These are phyloP conservation scores for Aspergillus ostianus DNA, from an alignment of 495 filamentous ascomycete genomes.

Conservation along the genomic window DNA sequence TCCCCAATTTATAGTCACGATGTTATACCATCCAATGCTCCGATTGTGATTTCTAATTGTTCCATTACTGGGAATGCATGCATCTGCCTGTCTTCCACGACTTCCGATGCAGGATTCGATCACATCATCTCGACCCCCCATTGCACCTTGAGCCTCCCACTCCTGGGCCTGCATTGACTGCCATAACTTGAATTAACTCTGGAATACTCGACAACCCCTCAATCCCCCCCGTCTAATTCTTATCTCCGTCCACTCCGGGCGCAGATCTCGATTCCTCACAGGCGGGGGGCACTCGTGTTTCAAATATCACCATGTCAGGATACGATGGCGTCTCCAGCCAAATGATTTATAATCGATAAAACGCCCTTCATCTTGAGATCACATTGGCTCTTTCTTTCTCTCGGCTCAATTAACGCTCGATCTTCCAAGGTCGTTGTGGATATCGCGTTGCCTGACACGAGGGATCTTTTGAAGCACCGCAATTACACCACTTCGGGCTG, in stretches of 20 bases:
- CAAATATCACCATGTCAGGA: slow-evolving; percentile 23
- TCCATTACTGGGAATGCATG: background rate
- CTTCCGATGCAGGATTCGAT: slow-evolving; percentile 23
- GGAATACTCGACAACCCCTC: slow-evolving; percentile 1
- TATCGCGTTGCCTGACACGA: background rate
- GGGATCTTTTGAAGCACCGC: background rate
- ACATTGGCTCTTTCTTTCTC: background rate
- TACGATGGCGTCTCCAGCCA: slow-evolving; percentile 13
- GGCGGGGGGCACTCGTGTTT: slow-evolving; percentile 2
- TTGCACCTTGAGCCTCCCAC: slow-evolving; percentile 19
- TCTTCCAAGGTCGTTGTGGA: background rate
- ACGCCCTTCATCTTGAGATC: background rate
- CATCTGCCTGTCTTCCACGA: too few relatives aligned
- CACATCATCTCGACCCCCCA: slow-evolving; percentile 36
- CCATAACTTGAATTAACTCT: background rate
- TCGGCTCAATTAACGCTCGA: background rate
- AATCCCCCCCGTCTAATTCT: slow-evolving; percentile 7
- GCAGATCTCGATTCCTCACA: too few relatives aligned
- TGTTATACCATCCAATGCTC: background rate
- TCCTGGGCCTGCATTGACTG: background rate
- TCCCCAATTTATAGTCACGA: slow-evolving; percentile 10
- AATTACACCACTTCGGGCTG: slow-evolving; percentile 11
- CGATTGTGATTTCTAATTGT: background rate
- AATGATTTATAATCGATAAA: slow-evolving; percentile 14
- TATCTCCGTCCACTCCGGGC: slow-evolving; percentile 16